Evolutionary conservation across 2,329 filamentous ascomycete species (phyloP).

Genomic region (Elsinoe necatrix): DNA sequence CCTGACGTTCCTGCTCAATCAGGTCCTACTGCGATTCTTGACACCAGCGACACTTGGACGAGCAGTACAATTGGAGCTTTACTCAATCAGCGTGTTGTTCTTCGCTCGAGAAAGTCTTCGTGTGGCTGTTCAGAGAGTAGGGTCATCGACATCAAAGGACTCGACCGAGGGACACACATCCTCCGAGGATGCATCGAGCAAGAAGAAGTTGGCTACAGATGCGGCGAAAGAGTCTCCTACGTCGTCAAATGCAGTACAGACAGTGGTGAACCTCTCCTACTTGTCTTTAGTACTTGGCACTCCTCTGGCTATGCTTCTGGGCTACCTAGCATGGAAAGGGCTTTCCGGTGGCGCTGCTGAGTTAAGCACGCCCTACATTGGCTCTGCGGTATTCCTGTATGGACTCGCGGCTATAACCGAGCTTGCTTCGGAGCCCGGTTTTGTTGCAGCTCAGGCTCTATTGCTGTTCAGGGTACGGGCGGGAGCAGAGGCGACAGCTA

Average conservation of each 20-base stretch:
- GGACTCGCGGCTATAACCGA: slow-evolving; percentile 58
- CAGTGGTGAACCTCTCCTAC: slow-evolving; percentile 82
- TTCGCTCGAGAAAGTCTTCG: slow-evolving; percentile 87
- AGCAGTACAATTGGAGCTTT: slow-evolving; percentile 84
- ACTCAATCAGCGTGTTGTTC: slow-evolving; percentile 85
- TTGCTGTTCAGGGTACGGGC: slow-evolving; percentile 74
- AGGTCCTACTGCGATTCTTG: slow-evolving; percentile 77
- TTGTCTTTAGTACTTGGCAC: slow-evolving; percentile 63
- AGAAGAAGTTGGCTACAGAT: not conserved
- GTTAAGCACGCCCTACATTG: slow-evolving; percentile 53
- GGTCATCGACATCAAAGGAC: not conserved
- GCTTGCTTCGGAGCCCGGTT: slow-evolving; percentile 77
- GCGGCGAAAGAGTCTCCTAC: not conserved
- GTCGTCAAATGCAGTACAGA: slow-evolving; percentile 50
- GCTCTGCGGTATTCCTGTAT: slow-evolving; percentile 46
- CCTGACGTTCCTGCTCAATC: slow-evolving; percentile 85
- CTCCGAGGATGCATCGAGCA: not conserved
- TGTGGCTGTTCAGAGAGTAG: slow-evolving; percentile 76
- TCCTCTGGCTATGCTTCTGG: slow-evolving; percentile 55
- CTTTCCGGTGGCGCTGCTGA: slow-evolving; percentile 23
- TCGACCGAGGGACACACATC: not conserved
- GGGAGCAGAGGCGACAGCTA: slow-evolving; percentile 72
- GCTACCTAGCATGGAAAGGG: slow-evolving; percentile 54
- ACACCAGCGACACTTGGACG: slow-evolving; percentile 78
- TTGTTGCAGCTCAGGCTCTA: slow-evolving; percentile 75